A percentile compares a stretch with the other conserved stretches of the same genome.
Conservation (phyloP, 371 early-diverging fungal genomes). For the Sporodiniella umbellata region DNA sequence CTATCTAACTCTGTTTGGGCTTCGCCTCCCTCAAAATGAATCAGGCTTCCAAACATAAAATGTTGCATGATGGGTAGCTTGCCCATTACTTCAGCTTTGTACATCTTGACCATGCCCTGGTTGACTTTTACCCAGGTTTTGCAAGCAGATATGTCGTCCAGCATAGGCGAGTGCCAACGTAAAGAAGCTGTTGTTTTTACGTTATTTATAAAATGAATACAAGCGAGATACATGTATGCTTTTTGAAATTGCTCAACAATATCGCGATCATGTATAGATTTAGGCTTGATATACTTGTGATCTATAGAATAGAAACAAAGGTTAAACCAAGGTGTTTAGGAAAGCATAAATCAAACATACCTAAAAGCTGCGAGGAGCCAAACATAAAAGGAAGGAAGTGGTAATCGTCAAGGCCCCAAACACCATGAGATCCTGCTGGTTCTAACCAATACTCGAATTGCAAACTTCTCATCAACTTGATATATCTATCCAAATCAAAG, state of each 20-base stretch:
- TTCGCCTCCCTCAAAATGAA: constrained; percentile 56
- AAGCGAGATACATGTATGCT: constrained; percentile 92
- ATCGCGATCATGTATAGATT: constrained; percentile 82
- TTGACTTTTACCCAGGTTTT: constrained; percentile 94
- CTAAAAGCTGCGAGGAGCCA: constrained; percentile 86
- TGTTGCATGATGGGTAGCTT: constrained; percentile 99
- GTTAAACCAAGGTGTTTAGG: too few species aligned
- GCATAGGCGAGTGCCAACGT: constrained; percentile 92
- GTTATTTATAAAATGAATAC: constrained; percentile 85
- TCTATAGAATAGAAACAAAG: constrained; percentile 25
- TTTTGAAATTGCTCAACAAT: constrained; percentile 79
- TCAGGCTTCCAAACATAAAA: constrained; percentile 87
- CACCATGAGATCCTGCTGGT: constrained; percentile 99
- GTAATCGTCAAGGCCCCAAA: constrained; percentile 99
- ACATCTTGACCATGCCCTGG: constrained; percentile 97
- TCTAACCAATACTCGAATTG: constrained; percentile 96
- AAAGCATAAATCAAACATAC: too few species aligned
- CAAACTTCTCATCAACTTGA: constrained; percentile 82
- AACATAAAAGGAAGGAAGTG: constrained; percentile 97
- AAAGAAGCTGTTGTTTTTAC: constrained; percentile 62
- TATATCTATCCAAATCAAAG: constrained; percentile 66
- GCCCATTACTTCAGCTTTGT: constrained; percentile 92
- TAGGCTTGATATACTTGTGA: constrained; percentile 83
- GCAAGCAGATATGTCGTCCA: constrained; percentile 94
- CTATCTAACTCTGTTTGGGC: constrained; percentile 42